phyloP scores from a whole-genome alignment of 805 yeast species.

The Tanozyma kutaoensis region DNA sequence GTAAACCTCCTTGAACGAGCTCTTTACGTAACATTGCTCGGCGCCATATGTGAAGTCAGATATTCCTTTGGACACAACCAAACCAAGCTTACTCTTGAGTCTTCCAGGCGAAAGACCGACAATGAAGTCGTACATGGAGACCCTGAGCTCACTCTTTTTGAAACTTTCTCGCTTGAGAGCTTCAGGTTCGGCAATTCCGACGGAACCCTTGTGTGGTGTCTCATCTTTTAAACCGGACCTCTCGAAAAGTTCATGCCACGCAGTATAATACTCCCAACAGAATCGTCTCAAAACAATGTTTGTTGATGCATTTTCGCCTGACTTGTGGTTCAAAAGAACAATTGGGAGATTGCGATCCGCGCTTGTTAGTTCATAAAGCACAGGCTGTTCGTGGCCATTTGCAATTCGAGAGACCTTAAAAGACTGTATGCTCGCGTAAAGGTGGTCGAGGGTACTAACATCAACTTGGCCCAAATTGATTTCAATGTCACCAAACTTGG shows the following conservation, averaged over 20 bases:
- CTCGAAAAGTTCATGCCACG: no score
- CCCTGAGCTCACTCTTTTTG: slow-evolving; percentile 12
- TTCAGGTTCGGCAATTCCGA: no score
- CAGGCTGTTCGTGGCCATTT: no score
- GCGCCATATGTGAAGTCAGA: slow-evolving; percentile 29
- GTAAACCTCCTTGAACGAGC: slow-evolving; percentile 35
- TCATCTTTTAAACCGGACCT: no score
- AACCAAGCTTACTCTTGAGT: slow-evolving; percentile 36
- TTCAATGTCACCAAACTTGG: slow-evolving; percentile 14
- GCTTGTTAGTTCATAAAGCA: no score
- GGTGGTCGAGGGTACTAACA: slow-evolving; percentile 8
- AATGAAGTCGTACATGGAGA: slow-evolving; percentile 36
- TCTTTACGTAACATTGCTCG: slow-evolving; percentile 19
- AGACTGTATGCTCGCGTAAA: no score
- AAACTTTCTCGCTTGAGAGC: no score
- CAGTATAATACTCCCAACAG: neutral
- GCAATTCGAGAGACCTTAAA: no score
- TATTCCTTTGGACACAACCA: slow-evolving; percentile 41
- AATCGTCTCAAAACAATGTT: neutral
- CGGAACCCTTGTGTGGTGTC: no score
- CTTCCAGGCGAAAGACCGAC: slow-evolving; percentile 55
- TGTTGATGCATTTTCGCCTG: slow-evolving; percentile 15
- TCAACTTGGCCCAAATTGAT: slow-evolving; percentile 5
- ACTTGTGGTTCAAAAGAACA: slow-evolving; percentile 9
- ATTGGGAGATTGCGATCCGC: slow-evolving; percentile 12